A percentile compares a stretch with the other conserved stretches of the same genome.
phyloP scores from a whole-genome alignment of 768 basidiomycete genomes.

The Suillus paluster region DNA sequence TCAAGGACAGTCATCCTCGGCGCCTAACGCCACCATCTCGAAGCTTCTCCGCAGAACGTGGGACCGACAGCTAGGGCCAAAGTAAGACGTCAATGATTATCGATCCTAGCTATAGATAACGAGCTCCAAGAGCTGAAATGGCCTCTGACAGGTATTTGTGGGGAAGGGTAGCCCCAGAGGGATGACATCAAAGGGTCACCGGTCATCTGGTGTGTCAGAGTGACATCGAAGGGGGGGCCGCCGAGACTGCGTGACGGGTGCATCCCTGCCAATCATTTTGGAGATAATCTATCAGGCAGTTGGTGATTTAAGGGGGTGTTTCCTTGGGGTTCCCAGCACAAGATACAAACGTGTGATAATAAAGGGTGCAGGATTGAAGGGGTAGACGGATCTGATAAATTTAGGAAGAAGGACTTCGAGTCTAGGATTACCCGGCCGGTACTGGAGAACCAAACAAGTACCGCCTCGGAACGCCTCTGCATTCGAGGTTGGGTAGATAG shows the following conservation, averaged over 20 bases:
- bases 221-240: background rate
- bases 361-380: background rate
- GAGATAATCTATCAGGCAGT: background rate
- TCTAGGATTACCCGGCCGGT: background rate
- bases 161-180: background rate
- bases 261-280: slow-evolving; percentile 1
- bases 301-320: background rate
- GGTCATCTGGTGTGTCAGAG: background rate
- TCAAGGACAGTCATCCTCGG: background rate
- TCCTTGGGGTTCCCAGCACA: background rate
- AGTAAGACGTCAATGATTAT: slow-evolving; percentile 7
- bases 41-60: background rate
- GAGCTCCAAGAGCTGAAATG: background rate
- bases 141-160: slow-evolving; percentile 1
- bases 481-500: background rate
- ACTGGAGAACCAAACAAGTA: background rate
- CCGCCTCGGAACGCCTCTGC: background rate
- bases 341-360: slow-evolving; percentile 9
- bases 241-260: background rate
- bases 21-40: slow-evolving; percentile 3
- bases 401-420: background rate
- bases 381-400: background rate
- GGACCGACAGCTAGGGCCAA: background rate
- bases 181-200: background rate
- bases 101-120: slow-evolving; percentile 14